Evolutionary conservation across 192 early-diverging fungal genomes (phyloP), one percentile per base, ranked within the genome.

Genomic region (Paraglomus occultum): DNA sequence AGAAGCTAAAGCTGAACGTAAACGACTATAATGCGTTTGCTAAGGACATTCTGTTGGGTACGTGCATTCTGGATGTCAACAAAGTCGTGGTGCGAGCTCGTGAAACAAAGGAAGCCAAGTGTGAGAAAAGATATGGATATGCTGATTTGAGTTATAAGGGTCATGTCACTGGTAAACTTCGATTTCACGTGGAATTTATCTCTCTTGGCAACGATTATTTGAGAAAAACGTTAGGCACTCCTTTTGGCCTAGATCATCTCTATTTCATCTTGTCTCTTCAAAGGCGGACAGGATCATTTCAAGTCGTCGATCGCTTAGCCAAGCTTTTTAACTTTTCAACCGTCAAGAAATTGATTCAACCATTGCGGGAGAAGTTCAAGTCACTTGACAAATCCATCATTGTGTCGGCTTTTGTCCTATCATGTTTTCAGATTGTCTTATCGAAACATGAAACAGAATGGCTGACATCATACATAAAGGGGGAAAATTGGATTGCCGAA

Each of bases 11-110:
- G 14, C 73, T 95, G 11, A 86, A 90, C 66, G 80, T 92, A 18
- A 90, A 85, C 79, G 93, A 97, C 71, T 95, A 80, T 79, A 94
- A 95, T 75, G 86, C 90, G 45, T 71, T 91, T 10, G 75, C 84
- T 57, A 90, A 90, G 73, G 88, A 97, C 71, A 86, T 84, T 73
- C 78, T 77, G 31, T 79, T 97, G 50, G 94, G 95, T 53, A 75
- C 82, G 49, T 76, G 85, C 9, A 76, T 84, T 57, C 67, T 90
- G 14, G 76, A 84, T 59, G 75, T 89, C 45, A 84, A 80, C 49
- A 73, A 84, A 42, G 66, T 88, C 51, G 78, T 84, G 15, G 77
- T 74, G 4, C 58, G 67, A 77, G 9, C 75, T 72, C 71, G 79
- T 83, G 81, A 54, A 15, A 5, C 18, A 14, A 6, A 46, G 22